Conservation (phyloP, 1,284 basidiomycete species). For the Ganoderma resinaceum region DNA sequence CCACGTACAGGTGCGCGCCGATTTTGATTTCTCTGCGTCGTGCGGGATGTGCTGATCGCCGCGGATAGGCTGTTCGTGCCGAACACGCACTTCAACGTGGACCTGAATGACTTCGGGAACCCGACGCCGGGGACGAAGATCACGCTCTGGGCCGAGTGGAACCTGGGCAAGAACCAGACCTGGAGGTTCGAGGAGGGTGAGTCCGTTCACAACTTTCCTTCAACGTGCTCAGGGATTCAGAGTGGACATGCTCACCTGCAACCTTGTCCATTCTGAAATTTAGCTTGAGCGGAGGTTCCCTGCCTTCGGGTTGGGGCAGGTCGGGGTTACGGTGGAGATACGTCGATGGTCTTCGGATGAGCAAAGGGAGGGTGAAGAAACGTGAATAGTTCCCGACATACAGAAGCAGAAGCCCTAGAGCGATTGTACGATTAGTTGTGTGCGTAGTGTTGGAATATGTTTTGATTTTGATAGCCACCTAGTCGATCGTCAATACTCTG, state of each 20-base stretch:
- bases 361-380: too few species aligned
- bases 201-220: not conserved
- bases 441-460: too few species aligned
- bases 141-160: constrained; percentile 37
- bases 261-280: not conserved
- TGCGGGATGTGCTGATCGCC: not conserved
- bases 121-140: constrained; percentile 34
- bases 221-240: not conserved
- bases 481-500: too few species aligned
- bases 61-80: not conserved
- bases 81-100: constrained; percentile 30
- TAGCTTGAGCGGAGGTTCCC: not conserved
- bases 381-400: too few species aligned
- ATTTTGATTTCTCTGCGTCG: too few species aligned
- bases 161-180: constrained; percentile 34
- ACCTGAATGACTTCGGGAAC: constrained; percentile 38
- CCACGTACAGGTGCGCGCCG: constrained; percentile 21
- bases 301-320: not conserved
- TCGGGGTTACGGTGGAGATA: not conserved
- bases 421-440: too few species aligned
- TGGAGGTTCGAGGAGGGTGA: constrained; percentile 37
- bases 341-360: not conserved
- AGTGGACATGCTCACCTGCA: not conserved
- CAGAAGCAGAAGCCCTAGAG: too few species aligned
- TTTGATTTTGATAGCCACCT: too few species aligned